phyloP scores from a whole-genome alignment of 208 protist species.

The Leishmania lainsoni region DNA sequence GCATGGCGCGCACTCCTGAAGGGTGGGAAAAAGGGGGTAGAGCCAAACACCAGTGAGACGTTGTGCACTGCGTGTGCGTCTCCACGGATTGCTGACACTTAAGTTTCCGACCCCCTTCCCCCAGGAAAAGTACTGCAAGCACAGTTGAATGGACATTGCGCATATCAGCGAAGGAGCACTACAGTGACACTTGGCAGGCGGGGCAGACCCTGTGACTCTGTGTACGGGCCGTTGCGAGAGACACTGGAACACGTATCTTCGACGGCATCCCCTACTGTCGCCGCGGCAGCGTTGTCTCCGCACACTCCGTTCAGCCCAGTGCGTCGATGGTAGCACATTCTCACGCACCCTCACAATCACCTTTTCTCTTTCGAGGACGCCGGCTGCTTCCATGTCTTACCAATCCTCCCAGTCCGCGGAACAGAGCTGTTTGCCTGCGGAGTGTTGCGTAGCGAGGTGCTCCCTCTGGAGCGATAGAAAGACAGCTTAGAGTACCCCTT shows the following conservation, averaged over 20 bases:
- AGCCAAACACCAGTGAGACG: neutral
- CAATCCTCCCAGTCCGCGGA: neutral
- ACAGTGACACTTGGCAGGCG: neutral
- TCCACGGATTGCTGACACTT: neutral
- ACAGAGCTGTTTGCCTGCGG: neutral
- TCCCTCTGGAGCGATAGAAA: neutral
- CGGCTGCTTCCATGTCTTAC: neutral
- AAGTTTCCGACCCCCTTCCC: neutral
- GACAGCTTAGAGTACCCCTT: neutral
- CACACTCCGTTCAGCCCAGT: neutral
- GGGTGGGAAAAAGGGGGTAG: neutral
- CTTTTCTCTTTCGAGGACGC: neutral
- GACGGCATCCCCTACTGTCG: neutral
- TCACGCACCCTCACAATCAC: neutral
- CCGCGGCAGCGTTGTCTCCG: neutral
- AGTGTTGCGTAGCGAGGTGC: neutral
- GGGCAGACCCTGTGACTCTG: neutral
- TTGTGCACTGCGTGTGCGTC: neutral
- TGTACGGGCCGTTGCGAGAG: neutral
- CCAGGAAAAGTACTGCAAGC: neutral
- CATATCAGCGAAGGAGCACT: neutral
- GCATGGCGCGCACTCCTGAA: conserved; percentile 25
- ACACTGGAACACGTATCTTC: neutral
- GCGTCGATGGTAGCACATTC: neutral
- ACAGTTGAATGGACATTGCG: neutral